These are phyloP conservation scores for Epichloe festucae DNA, from an alignment of 2,329 filamentous ascomycete genomes.

Conservation along the genomic window DNA sequence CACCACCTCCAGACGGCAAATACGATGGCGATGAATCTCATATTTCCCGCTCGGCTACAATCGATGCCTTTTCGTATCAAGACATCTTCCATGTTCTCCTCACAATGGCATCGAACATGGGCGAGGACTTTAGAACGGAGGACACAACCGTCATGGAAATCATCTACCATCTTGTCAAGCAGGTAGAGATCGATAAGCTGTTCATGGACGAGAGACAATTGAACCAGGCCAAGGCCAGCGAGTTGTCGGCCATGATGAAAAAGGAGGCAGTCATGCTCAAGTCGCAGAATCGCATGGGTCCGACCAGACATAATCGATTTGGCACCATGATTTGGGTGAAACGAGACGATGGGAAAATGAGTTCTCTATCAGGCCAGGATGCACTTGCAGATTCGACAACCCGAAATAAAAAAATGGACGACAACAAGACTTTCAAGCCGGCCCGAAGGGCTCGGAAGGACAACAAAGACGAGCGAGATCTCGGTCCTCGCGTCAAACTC, in stretches of 20 bases:
- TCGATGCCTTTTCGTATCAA: conserved; percentile 81
- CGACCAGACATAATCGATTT: conserved; percentile 84
- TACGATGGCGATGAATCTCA: conserved; percentile 83
- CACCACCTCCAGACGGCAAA: conserved; percentile 56
- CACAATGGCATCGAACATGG: conserved; percentile 82
- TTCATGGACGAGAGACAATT: conserved; percentile 73
- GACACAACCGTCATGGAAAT: conserved; percentile 86
- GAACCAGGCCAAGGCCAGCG: conserved; percentile 53
- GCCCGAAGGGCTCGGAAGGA: conserved; percentile 52
- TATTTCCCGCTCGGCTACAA: conserved; percentile 73
- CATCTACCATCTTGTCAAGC: conserved; percentile 84
- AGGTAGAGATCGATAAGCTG: conserved; percentile 68
- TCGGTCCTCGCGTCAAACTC: conserved; percentile 60
- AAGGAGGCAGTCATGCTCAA: conserved; percentile 78
- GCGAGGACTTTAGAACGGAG: conserved; percentile 81
- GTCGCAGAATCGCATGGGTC: conserved; percentile 62
- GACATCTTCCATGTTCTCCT: conserved; percentile 79
- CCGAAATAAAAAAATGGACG: conserved; percentile 79
- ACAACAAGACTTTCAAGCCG: conserved; percentile 78
- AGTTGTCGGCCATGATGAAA: conserved; percentile 60
- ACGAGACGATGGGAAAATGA: conserved; percentile 69
- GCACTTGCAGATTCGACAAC: conserved; percentile 60
- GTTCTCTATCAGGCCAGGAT: conserved; percentile 79
- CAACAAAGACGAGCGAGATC: conserved; percentile 55
- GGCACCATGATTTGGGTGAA: conserved; percentile 97